A percentile compares a stretch with the other conserved stretches of the same genome.
phyloP scores from a whole-genome alignment of 176 grass and related monocot genomes.

The Juncus inflexus region DNA sequence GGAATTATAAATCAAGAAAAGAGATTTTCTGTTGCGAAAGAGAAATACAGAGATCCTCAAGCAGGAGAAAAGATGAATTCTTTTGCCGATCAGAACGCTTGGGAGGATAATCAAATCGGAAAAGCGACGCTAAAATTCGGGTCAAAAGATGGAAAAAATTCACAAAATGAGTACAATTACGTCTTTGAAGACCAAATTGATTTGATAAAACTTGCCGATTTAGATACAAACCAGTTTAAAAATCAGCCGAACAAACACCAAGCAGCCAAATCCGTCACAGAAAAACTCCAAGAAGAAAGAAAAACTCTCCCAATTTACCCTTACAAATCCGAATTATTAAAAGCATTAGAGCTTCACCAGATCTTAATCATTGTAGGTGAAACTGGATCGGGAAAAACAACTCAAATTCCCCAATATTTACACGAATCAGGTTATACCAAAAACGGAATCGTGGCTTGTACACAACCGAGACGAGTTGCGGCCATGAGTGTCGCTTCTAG shows the following conservation, averaged over 20 bases:
- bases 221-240: slow-evolving; percentile 68
- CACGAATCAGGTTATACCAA: slow-evolving; percentile 43
- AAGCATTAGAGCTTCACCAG: slow-evolving; percentile 51
- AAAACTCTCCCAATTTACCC: slow-evolving; percentile 90
- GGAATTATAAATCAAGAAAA: slow-evolving; percentile 92
- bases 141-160: slow-evolving; percentile 67
- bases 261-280: slow-evolving; percentile 62
- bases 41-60: slow-evolving; percentile 77
- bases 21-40: slow-evolving; percentile 79
- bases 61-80: slow-evolving; percentile 94
- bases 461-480: slow-evolving; percentile 55
- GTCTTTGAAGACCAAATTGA: slow-evolving; percentile 88
- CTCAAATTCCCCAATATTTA: slow-evolving; percentile 67
- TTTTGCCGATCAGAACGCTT: slow-evolving; percentile 95
- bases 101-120: slow-evolving; percentile 96
- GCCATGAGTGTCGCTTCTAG: slow-evolving; percentile 55
- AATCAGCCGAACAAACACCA: slow-evolving; percentile 42
- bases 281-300: slow-evolving; percentile 81
- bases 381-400: slow-evolving; percentile 65
- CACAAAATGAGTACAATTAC: slow-evolving; percentile 63
- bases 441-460: slow-evolving; percentile 43
- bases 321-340: slow-evolving; percentile 67
- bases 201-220: slow-evolving; percentile 80
- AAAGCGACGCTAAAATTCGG: slow-evolving; percentile 72
- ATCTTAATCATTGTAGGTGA: slow-evolving; percentile 48